Percentiles rank a stretch among this genome's conserved stretches.
Conservation (phyloP, 768 basidiomycete genomes). For the Pisolithus microcarpus region DNA sequence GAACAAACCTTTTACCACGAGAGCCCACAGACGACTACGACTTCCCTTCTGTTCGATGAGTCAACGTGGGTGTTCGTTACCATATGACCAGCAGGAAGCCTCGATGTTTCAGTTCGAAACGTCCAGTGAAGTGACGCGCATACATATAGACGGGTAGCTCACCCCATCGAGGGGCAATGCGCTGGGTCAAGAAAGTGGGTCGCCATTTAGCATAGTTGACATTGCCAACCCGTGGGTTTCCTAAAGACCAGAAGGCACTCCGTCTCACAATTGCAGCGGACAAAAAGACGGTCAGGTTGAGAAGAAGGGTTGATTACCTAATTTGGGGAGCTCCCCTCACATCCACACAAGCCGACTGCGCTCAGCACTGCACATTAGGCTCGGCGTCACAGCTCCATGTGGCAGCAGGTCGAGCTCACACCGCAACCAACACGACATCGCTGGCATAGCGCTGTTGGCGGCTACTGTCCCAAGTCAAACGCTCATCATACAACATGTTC, state of each 20-base stretch:
- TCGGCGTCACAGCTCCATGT: not conserved
- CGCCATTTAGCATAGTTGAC: not conserved
- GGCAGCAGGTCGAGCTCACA: not conserved
- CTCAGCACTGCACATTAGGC: not conserved
- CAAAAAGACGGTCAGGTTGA: too few relatives aligned
- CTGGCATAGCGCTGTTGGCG: not conserved
- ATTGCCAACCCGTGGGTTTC: not conserved
- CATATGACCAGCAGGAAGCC: not conserved
- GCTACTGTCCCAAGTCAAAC: conserved; percentile 1
- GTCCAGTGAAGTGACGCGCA: not conserved
- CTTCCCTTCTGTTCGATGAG: not conserved
- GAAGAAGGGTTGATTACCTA: not conserved
- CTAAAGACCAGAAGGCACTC: too few relatives aligned
- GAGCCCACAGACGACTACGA: not conserved
- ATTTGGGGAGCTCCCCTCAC: not conserved
- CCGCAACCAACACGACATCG: conserved; percentile 4
- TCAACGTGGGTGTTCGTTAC: not conserved
- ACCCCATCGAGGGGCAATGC: too few relatives aligned
- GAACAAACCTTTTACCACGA: not conserved
- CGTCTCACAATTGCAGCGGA: too few relatives aligned
- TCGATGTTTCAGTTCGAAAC: not conserved
- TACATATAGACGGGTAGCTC: not conserved
- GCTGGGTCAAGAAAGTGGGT: not conserved
- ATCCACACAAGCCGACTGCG: conserved; percentile 1
- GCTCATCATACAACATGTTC: conserved; percentile 47